Evolutionary conservation across 345 rosid species (phyloP).

Genomic region (Euphorbia lathyris): DNA sequence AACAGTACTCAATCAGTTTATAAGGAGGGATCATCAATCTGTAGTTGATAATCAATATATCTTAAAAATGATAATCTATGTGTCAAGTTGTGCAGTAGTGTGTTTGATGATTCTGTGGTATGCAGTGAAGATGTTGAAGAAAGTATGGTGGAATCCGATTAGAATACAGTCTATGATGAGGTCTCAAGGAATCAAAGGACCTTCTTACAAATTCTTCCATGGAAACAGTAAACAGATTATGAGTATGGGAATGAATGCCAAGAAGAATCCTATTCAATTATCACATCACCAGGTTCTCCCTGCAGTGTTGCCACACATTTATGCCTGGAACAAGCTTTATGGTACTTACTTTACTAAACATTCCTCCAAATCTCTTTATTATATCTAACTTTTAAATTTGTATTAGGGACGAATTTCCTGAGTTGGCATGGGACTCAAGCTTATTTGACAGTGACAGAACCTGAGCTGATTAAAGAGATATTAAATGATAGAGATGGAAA

Average conservation of each 20-base stretch:
- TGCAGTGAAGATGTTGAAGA: not conserved
- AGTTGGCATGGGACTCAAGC: conserved; percentile 38
- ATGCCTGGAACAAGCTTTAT: conserved; percentile 4
- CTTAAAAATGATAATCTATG: not conserved
- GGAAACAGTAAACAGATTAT: conserved; percentile 7
- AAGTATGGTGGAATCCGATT: conserved; percentile 17
- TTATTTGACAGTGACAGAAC: conserved; percentile 33
- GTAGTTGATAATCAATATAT: not conserved
- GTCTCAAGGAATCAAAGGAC: not conserved
- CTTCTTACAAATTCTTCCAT: conserved; percentile 3
- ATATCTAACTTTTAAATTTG: not conserved
- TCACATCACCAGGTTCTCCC: not conserved
- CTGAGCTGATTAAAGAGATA: conserved; percentile 41
- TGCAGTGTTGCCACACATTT: not conserved
- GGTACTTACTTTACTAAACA: not conserved
- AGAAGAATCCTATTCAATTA: not conserved
- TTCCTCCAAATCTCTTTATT: not conserved
- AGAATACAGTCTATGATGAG: not conserved
- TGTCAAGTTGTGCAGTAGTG: not conserved
- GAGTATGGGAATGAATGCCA: not conserved
- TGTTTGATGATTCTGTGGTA: not conserved
- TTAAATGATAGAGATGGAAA: conserved; percentile 32
- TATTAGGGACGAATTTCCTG: conserved; percentile 33
- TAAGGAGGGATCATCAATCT: too few relatives aligned
- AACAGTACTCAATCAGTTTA: too few relatives aligned